These are phyloP conservation scores for Gossypium australe DNA, from an alignment of 345 rosid species.

Conservation along the genomic window DNA sequence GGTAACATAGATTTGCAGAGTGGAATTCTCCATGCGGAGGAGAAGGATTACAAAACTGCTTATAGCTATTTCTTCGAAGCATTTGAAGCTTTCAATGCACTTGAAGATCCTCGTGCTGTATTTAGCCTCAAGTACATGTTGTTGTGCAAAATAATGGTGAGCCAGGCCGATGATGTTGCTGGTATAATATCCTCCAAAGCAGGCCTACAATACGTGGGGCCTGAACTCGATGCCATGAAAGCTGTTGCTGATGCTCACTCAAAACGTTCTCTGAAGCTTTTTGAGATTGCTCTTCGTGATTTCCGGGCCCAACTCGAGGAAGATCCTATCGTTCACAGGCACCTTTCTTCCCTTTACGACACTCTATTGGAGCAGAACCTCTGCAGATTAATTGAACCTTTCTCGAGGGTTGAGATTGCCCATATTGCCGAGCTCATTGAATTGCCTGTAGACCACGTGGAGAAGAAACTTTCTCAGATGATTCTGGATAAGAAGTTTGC, in stretches of 20 bases:
- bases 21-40: slow-evolving; percentile 97
- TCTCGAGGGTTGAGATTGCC: slow-evolving; percentile 77
- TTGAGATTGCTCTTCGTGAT: slow-evolving; percentile 75
- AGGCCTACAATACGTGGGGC: slow-evolving; percentile 77
- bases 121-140: slow-evolving; percentile 91
- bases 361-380: slow-evolving; percentile 85
- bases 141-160: slow-evolving; percentile 92
- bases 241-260: slow-evolving; percentile 97
- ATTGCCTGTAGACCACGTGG: slow-evolving; percentile 69
- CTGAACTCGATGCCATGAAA: slow-evolving; percentile 91
- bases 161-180: slow-evolving; percentile 91
- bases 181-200: slow-evolving; percentile 95
- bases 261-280: slow-evolving; percentile 74
- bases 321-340: slow-evolving; percentile 93
- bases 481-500: slow-evolving; percentile 94
- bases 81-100: slow-evolving; percentile 91
- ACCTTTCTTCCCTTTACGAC: slow-evolving; percentile 86
- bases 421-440: slow-evolving; percentile 82
- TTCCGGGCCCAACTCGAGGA: slow-evolving; percentile 83
- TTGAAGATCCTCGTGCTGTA: slow-evolving; percentile 85
- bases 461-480: slow-evolving; percentile 95
- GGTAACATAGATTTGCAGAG: slow-evolving; percentile 96
- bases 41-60: slow-evolving; percentile 95
- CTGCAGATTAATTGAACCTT: slow-evolving; percentile 92
- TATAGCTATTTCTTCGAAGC: slow-evolving; percentile 97